Conservation (phyloP, 345 rosid species). For the Trapa bicornis region DNA sequence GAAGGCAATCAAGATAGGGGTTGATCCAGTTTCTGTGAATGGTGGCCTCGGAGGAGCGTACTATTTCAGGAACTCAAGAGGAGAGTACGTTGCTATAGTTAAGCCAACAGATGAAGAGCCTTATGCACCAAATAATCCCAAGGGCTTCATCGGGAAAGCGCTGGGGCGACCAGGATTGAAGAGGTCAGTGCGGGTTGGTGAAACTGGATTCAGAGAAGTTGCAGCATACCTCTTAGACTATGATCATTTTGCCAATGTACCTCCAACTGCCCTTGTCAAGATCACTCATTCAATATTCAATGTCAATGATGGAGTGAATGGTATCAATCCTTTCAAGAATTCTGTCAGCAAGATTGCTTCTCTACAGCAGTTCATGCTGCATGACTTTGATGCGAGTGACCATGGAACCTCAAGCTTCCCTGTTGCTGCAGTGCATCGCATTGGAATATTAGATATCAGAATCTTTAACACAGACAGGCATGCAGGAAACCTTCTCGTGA, state of each 20-base stretch:
- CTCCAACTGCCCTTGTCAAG: conserved; percentile 92
- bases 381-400: conserved; percentile 95
- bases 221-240: conserved; percentile 95
- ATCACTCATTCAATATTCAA: conserved; percentile 87
- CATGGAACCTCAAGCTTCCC: conserved; percentile 97
- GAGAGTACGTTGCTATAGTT: conserved; percentile 78
- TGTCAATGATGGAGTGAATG: conserved; percentile 69
- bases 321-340: conserved; percentile 41
- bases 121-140: conserved; percentile 96
- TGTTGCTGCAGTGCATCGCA: conserved; percentile 77
- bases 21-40: conserved; percentile 64
- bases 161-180: conserved; percentile 94
- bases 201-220: conserved; percentile 91
- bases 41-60: conserved; percentile 97
- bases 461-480: conserved; percentile 95
- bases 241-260: conserved; percentile 74
- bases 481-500: conserved; percentile 87
- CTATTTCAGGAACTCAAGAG: conserved; percentile 59
- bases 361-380: conserved; percentile 78
- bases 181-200: conserved; percentile 95
- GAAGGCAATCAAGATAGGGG: conserved; percentile 76
- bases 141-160: conserved; percentile 95
- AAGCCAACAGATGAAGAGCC: conserved; percentile 99
- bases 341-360: conserved; percentile 93
- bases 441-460: conserved; percentile 81